Evolutionary conservation across 2,329 filamentous ascomycete genomes (phyloP).

Genomic region (Nothophoma quercina): DNA sequence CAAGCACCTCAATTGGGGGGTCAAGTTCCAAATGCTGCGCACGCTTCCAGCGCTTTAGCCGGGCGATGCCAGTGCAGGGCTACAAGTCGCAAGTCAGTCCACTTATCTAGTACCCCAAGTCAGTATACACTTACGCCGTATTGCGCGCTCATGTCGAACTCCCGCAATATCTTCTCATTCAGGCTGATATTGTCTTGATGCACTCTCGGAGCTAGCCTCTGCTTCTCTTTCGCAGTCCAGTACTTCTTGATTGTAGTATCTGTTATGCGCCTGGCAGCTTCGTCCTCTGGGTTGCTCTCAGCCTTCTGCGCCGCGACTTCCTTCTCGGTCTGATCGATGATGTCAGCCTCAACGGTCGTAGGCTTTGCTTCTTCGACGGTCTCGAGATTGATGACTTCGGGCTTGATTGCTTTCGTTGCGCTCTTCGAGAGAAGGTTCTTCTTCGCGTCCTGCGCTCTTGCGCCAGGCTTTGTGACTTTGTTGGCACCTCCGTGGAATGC

Average conservation of each 20-base stretch:
- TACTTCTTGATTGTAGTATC: conserved; percentile 77
- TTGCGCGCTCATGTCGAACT: conserved; percentile 91
- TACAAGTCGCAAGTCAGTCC: conserved; percentile 48
- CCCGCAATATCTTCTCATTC: conserved; percentile 85
- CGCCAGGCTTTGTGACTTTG: conserved; percentile 65
- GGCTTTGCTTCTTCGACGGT: conserved; percentile 35
- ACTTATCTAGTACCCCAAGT: neutral
- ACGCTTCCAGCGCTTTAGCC: conserved; percentile 85
- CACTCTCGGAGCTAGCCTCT: conserved; percentile 72
- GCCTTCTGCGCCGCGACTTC: conserved; percentile 38
- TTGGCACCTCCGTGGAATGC: conserved; percentile 65
- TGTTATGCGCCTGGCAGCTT: conserved; percentile 69
- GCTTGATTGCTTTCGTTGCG: conserved; percentile 36
- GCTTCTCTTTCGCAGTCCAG: conserved; percentile 76
- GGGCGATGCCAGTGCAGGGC: conserved; percentile 87
- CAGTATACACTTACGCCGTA: conserved; percentile 75
- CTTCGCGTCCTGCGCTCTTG: conserved; percentile 48
- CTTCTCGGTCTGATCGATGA: conserved; percentile 48
- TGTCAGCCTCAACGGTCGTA: conserved; percentile 51
- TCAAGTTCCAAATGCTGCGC: conserved; percentile 83
- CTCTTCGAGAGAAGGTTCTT: conserved; percentile 49
- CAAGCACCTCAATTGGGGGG: conserved; percentile 88
- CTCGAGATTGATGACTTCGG: conserved; percentile 32
- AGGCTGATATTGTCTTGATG: conserved; percentile 77
- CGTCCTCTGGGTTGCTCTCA: conserved; percentile 52